A percentile compares a stretch with the other conserved stretches of the same genome.
phyloP scores from a whole-genome alignment of 1,139 yeast genomes.

The Citeromyces hawaiiensis region DNA sequence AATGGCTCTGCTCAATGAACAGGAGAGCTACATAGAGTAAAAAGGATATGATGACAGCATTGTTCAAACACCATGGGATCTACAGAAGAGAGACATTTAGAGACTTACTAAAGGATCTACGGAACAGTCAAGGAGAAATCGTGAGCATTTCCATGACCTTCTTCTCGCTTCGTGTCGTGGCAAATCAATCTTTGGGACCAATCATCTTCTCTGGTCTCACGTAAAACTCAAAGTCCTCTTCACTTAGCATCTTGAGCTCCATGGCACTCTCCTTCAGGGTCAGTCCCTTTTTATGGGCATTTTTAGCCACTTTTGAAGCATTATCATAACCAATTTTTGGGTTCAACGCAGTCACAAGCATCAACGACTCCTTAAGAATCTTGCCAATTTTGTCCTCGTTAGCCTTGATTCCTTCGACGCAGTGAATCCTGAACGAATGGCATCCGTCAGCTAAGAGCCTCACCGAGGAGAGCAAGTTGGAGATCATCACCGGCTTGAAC shows the following conservation, averaged over 20 bases:
- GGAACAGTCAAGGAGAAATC: too few species aligned
- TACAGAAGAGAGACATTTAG: too few species aligned
- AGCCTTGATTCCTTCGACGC: constrained; percentile 91
- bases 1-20: too few species aligned
- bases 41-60: too few species aligned
- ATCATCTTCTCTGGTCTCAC: constrained; percentile 97
- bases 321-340: constrained; percentile 97
- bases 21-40: too few species aligned
- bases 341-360: constrained; percentile 97
- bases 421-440: constrained; percentile 80
- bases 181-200: constrained; percentile 91
- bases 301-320: constrained; percentile 96
- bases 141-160: too few species aligned
- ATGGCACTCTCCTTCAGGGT: constrained; percentile 91
- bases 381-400: constrained; percentile 79
- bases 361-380: constrained; percentile 82
- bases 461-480: constrained; percentile 77
- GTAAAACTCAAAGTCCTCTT: constrained; percentile 88
- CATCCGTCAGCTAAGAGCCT: constrained; percentile 84
- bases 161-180: too few species aligned
- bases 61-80: too few species aligned
- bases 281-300: constrained; percentile 95
- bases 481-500: constrained; percentile 90
- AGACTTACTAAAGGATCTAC: too few species aligned
- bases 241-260: constrained; percentile 73